phyloP scores from a whole-genome alignment of 1,139 yeast species.

The Arxiozyma heterogenica region DNA sequence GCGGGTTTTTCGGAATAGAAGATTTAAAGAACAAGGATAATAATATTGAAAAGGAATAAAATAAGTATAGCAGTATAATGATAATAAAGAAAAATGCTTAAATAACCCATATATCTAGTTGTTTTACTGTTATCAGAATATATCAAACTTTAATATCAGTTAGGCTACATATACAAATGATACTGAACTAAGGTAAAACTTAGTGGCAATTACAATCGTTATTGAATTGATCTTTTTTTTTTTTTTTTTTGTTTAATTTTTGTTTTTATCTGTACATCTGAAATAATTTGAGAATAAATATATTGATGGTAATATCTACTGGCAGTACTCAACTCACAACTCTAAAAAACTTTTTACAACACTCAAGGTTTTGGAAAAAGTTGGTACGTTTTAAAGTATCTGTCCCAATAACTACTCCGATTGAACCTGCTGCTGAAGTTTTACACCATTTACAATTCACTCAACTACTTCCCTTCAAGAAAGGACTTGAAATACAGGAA shows the following conservation, averaged over 20 bases:
- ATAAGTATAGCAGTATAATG: too few relatives aligned
- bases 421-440: conserved; percentile 28
- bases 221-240: not conserved
- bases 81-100: too few relatives aligned
- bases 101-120: too few relatives aligned
- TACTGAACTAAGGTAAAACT: too few relatives aligned
- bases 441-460: conserved; percentile 58
- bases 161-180: too few relatives aligned
- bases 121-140: not conserved
- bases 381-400: not conserved
- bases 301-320: not conserved
- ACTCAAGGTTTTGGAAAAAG: not conserved
- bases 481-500: conserved; percentile 58
- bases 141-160: not conserved
- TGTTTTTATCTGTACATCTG: not conserved
- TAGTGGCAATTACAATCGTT: not conserved
- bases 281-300: not conserved
- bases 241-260: too few relatives aligned
- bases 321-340: not conserved
- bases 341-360: not conserved
- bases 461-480: conserved; percentile 41
- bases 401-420: not conserved
- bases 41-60: too few relatives aligned
- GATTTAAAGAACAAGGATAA: too few relatives aligned
- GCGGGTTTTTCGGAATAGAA: too few relatives aligned